These are phyloP conservation scores for Sanchytrium tribonematis DNA, from an alignment of 371 early-diverging fungal species.

Conservation along the genomic window DNA sequence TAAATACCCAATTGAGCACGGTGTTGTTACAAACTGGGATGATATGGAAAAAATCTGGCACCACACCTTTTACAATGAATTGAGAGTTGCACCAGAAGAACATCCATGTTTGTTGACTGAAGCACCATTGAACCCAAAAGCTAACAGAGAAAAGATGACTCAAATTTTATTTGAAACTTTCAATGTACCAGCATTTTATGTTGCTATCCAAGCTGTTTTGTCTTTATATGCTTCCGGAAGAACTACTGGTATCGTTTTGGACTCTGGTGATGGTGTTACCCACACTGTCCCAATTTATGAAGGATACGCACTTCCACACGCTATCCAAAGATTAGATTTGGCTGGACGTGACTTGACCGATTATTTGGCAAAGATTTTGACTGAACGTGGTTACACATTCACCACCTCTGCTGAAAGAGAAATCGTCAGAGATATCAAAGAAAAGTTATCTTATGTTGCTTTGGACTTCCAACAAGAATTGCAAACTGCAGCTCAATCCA, in stretches of 20 bases:
- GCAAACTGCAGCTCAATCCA: conserved; percentile 71
- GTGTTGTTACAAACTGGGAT: conserved; percentile 99
- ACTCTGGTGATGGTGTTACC: conserved; percentile 99
- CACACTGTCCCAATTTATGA: conserved; percentile 99
- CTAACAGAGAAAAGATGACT: conserved; percentile 99
- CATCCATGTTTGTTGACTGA: conserved; percentile 97
- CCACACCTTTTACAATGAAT: conserved; percentile 83
- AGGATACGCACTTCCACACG: conserved; percentile 94
- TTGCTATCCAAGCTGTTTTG: conserved; percentile 94
- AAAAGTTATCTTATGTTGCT: conserved; percentile 97
- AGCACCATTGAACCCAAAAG: conserved; percentile 98
- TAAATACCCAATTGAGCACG: conserved; percentile 99
- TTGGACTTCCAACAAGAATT: conserved; percentile 95
- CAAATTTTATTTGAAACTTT: conserved; percentile 99
- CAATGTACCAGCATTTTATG: conserved; percentile 95
- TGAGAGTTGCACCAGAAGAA: conserved; percentile 72
- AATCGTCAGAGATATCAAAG: conserved; percentile 99
- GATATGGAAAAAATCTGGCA: conserved; percentile 99
- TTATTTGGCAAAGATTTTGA: conserved; percentile 83
- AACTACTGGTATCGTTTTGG: conserved; percentile 99
- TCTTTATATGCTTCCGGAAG: conserved; percentile 95
- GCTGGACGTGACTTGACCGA: conserved; percentile 95
- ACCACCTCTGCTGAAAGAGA: conserved; percentile 98
- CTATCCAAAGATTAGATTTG: conserved; percentile 87
- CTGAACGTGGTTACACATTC: conserved; percentile 95